A percentile compares a stretch with the other conserved stretches of the same genome.
phyloP scores from a whole-genome alignment of 2,329 filamentous ascomycete genomes.

The Penicillium sp. region DNA sequence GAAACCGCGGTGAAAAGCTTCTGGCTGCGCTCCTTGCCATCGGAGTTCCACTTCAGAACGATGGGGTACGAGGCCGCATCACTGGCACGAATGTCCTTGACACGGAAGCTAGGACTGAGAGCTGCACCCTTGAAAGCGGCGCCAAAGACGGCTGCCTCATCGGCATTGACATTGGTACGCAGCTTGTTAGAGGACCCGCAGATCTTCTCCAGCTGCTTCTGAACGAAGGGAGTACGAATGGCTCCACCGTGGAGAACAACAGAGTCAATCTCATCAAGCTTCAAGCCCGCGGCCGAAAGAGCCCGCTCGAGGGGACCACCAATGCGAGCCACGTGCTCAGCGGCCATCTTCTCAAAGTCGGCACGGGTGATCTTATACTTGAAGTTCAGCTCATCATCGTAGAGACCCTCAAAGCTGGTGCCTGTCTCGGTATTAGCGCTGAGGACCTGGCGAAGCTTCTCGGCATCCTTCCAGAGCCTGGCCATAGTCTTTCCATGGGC shows the following conservation, averaged over 20 bases:
- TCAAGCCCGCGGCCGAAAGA: constrained; percentile 70
- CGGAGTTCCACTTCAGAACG: constrained; percentile 72
- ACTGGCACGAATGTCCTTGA: constrained; percentile 90
- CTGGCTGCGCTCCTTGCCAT: constrained; percentile 73
- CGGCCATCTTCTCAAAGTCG: constrained; percentile 78
- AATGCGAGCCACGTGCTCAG: constrained; percentile 68
- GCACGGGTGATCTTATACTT: constrained; percentile 81
- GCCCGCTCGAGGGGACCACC: constrained; percentile 70
- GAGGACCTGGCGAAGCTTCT: constrained; percentile 81
- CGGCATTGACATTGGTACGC: constrained; percentile 91
- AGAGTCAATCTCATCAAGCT: constrained; percentile 76
- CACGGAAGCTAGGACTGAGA: constrained; percentile 91
- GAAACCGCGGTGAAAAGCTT: constrained; percentile 81
- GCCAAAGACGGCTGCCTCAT: constrained; percentile 94
- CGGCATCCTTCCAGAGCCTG: constrained; percentile 90
- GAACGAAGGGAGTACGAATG: constrained; percentile 89
- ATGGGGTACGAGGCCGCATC: constrained; percentile 75
- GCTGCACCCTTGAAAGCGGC: constrained; percentile 92
- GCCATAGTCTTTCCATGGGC: constrained; percentile 81
- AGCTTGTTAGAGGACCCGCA: constrained; percentile 75
- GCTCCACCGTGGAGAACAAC: constrained; percentile 92
- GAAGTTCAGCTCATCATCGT: constrained; percentile 88
- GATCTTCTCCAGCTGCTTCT: constrained; percentile 78
- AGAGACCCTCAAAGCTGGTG: constrained; percentile 79
- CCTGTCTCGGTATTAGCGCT: constrained; percentile 87